Percentiles rank a stretch among this genome's conserved stretches.
Evolutionary conservation across 192 early-diverging fungal species (phyloP).

Genomic region (Linnemannia hyalina): DNA sequence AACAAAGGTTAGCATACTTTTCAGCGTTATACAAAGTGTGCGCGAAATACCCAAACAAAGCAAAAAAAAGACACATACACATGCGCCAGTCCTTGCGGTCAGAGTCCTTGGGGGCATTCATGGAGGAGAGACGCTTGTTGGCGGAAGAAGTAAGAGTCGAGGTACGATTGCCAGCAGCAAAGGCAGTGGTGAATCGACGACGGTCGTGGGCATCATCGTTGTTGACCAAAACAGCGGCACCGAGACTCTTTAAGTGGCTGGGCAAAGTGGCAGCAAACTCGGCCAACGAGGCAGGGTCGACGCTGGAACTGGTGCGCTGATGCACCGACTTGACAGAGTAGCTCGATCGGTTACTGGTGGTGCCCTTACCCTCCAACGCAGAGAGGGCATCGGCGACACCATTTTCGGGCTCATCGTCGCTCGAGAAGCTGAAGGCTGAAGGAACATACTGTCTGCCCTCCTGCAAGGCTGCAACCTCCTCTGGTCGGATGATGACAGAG

Average conservation of each 20-base stretch:
- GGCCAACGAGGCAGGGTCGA: slow-evolving; percentile 35
- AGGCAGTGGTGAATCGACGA: slow-evolving; percentile 48
- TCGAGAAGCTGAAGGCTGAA: slow-evolving; percentile 18
- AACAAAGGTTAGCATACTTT: neutral
- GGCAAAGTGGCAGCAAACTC: slow-evolving; percentile 46
- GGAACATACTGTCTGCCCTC: slow-evolving; percentile 33
- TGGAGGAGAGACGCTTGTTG: slow-evolving; percentile 29
- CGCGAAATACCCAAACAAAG: neutral
- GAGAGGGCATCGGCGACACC: slow-evolving; percentile 37
- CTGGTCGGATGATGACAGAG: slow-evolving; percentile 42
- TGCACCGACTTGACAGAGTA: slow-evolving; percentile 11
- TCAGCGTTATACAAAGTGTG: neutral
- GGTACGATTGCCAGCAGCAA: slow-evolving; percentile 14
- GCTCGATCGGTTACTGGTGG: slow-evolving; percentile 50
- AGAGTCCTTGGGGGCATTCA: slow-evolving; percentile 14
- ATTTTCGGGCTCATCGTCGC: slow-evolving; percentile 34
- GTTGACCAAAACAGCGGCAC: slow-evolving; percentile 32
- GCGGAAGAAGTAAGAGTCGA: neutral
- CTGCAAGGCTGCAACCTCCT: slow-evolving; percentile 48
- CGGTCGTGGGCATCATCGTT: slow-evolving; percentile 50
- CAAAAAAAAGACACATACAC: slow-evolving; percentile 13
- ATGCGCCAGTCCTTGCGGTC: slow-evolving; percentile 50
- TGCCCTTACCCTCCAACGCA: slow-evolving; percentile 46
- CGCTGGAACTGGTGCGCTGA: slow-evolving; percentile 17
- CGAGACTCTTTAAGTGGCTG: slow-evolving; percentile 27